Evolutionary conservation across 345 rosid genomes (phyloP).

Genomic region (Erysimum cheiranthoides): DNA sequence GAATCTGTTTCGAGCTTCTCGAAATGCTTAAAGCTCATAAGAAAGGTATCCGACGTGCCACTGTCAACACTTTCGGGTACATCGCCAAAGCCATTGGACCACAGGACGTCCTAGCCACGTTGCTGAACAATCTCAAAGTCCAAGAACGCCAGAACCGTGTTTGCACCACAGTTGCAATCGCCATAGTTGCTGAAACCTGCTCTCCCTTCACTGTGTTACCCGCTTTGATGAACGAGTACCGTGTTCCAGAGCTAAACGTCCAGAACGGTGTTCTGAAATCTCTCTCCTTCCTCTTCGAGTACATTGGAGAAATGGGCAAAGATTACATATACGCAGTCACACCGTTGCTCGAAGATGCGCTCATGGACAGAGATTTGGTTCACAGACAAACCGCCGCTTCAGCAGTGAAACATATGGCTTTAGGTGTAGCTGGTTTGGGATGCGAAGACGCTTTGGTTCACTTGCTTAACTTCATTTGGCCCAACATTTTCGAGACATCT

Average conservation of each 20-base stretch:
- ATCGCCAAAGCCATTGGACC: constrained; percentile 99
- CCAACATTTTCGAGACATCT: constrained; percentile 97
- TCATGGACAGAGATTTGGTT: constrained; percentile 96
- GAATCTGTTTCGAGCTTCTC: constrained; percentile 96
- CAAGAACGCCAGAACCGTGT: constrained; percentile 99
- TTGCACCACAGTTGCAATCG: constrained; percentile 98
- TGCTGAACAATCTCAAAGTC: constrained; percentile 96
- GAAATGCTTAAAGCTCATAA: constrained; percentile 99
- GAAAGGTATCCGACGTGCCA: constrained; percentile 97
- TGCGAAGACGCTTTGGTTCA: constrained; percentile 96
- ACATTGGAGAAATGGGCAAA: constrained; percentile 99
- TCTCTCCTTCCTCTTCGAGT: constrained; percentile 92
- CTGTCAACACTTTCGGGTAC: constrained; percentile 96
- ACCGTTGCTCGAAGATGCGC: constrained; percentile 97
- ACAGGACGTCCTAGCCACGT: constrained; percentile 95
- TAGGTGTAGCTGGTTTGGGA: constrained; percentile 98
- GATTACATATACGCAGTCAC: constrained; percentile 99
- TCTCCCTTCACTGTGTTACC: constrained; percentile 97
- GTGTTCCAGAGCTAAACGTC: constrained; percentile 97
- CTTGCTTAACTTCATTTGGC: constrained; percentile 95
- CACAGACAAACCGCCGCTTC: constrained; percentile 99
- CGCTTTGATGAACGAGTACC: constrained; percentile 97
- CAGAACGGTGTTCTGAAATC: constrained; percentile 98
- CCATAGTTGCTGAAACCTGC: constrained; percentile 97
- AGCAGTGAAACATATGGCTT: constrained; percentile 97